Percentiles rank a stretch among this genome's conserved stretches.
Conservation (phyloP, 495 filamentous ascomycete genomes). For the Penicillium daleae region DNA sequence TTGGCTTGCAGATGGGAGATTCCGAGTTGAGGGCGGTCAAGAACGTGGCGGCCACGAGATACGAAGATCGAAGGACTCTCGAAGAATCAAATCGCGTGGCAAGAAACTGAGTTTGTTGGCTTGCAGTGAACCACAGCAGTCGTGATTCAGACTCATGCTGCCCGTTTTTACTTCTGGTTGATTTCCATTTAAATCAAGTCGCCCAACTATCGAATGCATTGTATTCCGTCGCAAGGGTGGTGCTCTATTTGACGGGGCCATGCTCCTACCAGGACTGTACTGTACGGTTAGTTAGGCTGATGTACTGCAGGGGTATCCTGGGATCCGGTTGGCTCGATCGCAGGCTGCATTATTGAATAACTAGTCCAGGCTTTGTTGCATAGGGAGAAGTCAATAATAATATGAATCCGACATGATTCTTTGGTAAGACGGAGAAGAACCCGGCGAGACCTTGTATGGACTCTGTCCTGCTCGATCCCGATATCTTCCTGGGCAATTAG, state of each 20-base stretch:
- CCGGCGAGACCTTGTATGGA: not conserved
- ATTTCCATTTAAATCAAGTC: not conserved
- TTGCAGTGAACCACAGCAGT: not conserved
- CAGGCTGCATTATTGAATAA: not conserved
- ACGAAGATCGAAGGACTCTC: conserved; percentile 20
- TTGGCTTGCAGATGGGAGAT: not conserved
- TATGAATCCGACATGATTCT: not conserved
- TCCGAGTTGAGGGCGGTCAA: conserved; percentile 25
- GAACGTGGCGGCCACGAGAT: conserved; percentile 52
- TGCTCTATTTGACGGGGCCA: not conserved
- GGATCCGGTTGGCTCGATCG: not conserved
- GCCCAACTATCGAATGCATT: not conserved
- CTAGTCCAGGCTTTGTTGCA: not conserved
- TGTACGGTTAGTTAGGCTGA: conserved; percentile 19
- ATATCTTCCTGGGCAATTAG: not conserved
- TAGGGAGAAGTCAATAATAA: not conserved
- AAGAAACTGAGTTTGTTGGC: not conserved
- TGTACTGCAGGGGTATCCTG: conserved; percentile 2
- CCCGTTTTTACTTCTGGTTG: not conserved
- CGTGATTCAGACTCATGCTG: not conserved
- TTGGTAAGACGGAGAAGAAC: not conserved
- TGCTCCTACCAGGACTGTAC: no score
- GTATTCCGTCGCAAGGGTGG: not conserved
- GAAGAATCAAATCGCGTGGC: conserved; percentile 14
- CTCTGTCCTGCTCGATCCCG: not conserved